Evolutionary conservation across 148 eudicot genomes (phyloP), one percentile per base, ranked within the genome.

Genomic region (Cornus florida): DNA sequence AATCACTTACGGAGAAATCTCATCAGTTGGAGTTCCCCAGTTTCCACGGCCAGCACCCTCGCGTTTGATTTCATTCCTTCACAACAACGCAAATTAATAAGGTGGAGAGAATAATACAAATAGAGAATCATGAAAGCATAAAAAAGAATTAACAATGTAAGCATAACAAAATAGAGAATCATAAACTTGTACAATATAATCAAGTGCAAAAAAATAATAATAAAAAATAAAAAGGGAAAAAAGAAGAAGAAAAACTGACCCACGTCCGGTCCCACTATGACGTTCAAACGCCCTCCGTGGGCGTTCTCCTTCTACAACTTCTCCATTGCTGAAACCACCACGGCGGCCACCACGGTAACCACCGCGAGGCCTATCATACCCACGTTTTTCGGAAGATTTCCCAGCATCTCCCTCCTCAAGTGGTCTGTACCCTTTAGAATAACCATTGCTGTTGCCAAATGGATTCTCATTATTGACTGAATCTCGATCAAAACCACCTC

Each of bases 31-130:
- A 46, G 91, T 74, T 70, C 97, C 98, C 98, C 98, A 94, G 81
- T 94, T 92, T 43, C 95, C 94, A 73, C 94, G 92, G 53, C 98
- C 97, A 84, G 91, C 83, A 73, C 98, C 98, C 10, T 92, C 98
- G 39, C 97, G 95, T 73, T 92, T 94, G 78, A 81, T 0, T 62
- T 90, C 95, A 84, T 66, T 84, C 31, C 98, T 95, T 76, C 73
- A 69, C 7, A 79, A 13, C 7, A 33, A 32, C 24, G 67, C 28
- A 74, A 69, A 4, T 14, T 28, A 33, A 32, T 20, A 69, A 35
- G 5, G 12, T 43, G 14, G 28, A 16, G 71, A 60, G 60, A 62
- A 80, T 16, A 10, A 71, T 17, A 57, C 11, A 59, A 43, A 28
- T 7, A 53, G 23, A 11, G 71, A 4, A 56, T 20, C 10, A 22